Conservation (phyloP, 1,139 yeast genomes). For the Arxiozyma slooffiae region DNA sequence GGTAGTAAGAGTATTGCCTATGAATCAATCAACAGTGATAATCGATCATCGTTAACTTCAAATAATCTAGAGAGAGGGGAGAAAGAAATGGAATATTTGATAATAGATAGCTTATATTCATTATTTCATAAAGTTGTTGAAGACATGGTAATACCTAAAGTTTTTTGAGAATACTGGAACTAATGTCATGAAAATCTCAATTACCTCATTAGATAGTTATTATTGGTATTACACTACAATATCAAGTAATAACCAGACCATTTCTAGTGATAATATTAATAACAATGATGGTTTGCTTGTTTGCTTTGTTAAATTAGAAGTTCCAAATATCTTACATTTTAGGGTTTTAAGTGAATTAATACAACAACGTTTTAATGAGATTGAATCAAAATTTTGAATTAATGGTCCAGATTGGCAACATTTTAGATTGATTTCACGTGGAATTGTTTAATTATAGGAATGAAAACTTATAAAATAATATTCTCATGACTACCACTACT, state of each 20-base stretch:
- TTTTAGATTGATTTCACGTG: slow-evolving; percentile 26
- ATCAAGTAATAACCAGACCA: neutral
- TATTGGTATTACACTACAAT: slow-evolving; percentile 29
- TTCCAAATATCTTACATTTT: slow-evolving; percentile 28
- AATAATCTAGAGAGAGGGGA: neutral
- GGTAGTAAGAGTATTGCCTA: neutral
- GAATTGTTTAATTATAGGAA: slow-evolving; percentile 25
- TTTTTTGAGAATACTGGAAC: slow-evolving; percentile 25
- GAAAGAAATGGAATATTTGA: neutral
- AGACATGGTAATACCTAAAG: slow-evolving; percentile 28
- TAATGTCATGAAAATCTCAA: slow-evolving; percentile 28
- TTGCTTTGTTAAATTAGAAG: slow-evolving; percentile 22
- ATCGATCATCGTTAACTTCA: neutral
- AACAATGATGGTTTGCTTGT: slow-evolving; percentile 16
- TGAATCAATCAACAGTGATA: slow-evolving; percentile 3
- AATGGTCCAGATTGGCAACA: slow-evolving; percentile 18
- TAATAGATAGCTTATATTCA: neutral
- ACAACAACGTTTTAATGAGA: slow-evolving; percentile 11
- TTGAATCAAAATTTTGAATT: slow-evolving; percentile 19
- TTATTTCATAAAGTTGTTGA: slow-evolving; percentile 20
- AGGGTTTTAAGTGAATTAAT: slow-evolving; percentile 27
- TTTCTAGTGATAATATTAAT: neutral
- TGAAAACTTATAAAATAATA: slow-evolving; percentile 7
- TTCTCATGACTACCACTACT: too few species aligned
- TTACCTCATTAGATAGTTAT: slow-evolving; percentile 25